Percentiles rank a stretch among this genome's conserved stretches.
phyloP scores from a whole-genome alignment of 2,329 filamentous ascomycete genomes.

The Penicillium expansum region DNA sequence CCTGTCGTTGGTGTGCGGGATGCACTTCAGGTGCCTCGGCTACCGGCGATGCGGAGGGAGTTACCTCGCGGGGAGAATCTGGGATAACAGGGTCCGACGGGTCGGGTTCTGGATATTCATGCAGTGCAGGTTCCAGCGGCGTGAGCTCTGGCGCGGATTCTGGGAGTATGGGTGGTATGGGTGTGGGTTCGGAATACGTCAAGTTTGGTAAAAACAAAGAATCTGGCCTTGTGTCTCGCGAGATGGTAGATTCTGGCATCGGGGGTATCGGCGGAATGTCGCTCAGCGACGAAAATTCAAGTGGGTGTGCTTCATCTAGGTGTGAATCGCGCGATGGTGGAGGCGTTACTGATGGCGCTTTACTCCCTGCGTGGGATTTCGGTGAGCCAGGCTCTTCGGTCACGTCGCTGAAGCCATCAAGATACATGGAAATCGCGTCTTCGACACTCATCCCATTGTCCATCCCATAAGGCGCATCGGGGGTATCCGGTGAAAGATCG shows the following conservation, averaged over 20 bases:
- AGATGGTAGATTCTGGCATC: constrained; percentile 9
- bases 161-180: constrained; percentile 9
- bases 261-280: constrained; percentile 23
- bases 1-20: constrained; percentile 18
- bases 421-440: constrained; percentile 61
- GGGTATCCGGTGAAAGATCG: constrained; percentile 58
- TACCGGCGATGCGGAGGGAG: constrained; percentile 4
- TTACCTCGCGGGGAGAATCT: constrained; percentile 10
- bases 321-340: constrained; percentile 29
- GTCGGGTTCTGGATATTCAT: constrained; percentile 2
- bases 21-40: constrained; percentile 3
- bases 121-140: constrained; percentile 2
- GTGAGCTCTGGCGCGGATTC: constrained; percentile 14
- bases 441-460: constrained; percentile 57
- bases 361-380: constrained; percentile 32
- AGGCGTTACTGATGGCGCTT: constrained; percentile 30
- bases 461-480: constrained; percentile 62
- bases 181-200: constrained; percentile 3
- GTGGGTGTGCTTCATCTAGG: constrained; percentile 27
- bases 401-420: constrained; percentile 54
- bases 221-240: neutral
- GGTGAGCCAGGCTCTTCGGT: constrained; percentile 38
- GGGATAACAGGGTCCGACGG: constrained; percentile 5
- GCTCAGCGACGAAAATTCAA: constrained; percentile 19
- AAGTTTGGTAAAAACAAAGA: constrained; percentile 1